A percentile compares a stretch with the other conserved stretches of the same genome.
These are phyloP conservation scores for Triticum urartu DNA, from an alignment of 176 grass and related monocot genomes.

Conservation along the genomic window DNA sequence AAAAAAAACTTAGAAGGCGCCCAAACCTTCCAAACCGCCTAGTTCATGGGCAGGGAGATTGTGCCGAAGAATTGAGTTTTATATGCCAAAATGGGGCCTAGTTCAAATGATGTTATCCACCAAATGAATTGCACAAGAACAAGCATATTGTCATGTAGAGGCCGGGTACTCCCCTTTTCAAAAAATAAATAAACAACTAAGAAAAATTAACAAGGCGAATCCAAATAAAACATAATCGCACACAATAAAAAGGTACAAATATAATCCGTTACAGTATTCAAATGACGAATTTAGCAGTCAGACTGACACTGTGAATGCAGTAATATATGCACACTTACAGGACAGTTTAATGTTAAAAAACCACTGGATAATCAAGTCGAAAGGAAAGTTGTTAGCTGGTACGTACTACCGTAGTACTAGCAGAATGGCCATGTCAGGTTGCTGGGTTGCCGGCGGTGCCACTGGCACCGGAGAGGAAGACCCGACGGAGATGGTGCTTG, in stretches of 20 bases:
- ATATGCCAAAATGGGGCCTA: no score
- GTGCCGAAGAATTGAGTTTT: no score
- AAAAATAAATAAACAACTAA: no score
- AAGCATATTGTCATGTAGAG: no score
- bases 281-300: background rate
- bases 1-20: no score
- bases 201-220: background rate
- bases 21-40: no score
- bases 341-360: background rate
- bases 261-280: background rate
- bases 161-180: no score
- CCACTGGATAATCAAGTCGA: no score
- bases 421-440: slow-evolving; percentile 16
- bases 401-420: background rate
- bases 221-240: background rate
- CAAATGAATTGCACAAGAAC: no score
- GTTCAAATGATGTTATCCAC: no score
- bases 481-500: slow-evolving; percentile 28
- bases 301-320: background rate
- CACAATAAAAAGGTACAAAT: background rate
- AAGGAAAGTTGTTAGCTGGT: background rate
- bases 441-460: background rate
- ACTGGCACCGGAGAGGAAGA: background rate
- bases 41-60: no score
- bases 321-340: background rate